These are phyloP conservation scores for Barnettozyma siamensis DNA, from an alignment of 805 yeast genomes.

Conservation along the genomic window DNA sequence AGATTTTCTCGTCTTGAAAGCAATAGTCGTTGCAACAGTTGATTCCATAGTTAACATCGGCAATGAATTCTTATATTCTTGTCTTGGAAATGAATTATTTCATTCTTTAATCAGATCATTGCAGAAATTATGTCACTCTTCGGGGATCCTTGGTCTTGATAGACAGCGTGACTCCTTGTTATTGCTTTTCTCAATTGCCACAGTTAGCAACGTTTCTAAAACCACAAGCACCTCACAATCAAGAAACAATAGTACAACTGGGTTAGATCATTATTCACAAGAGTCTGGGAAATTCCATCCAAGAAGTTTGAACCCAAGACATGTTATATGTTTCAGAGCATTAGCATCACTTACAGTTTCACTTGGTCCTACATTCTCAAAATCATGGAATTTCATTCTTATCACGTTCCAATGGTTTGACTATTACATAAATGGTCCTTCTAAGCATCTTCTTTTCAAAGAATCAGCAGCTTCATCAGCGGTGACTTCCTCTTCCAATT, in stretches of 20 bases:
- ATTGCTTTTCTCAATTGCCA: constrained; percentile 38
- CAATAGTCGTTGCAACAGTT: constrained; percentile 32
- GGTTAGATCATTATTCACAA: constrained; percentile 20
- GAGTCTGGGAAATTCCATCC: constrained; percentile 25
- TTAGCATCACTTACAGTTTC: constrained; percentile 71
- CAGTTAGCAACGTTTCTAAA: constrained; percentile 36
- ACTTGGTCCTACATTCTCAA: constrained; percentile 65
- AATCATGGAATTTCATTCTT: constrained; percentile 60
- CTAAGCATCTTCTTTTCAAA: constrained; percentile 31
- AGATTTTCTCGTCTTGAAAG: constrained; percentile 13
- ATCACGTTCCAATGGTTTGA: constrained; percentile 76
- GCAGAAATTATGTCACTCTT: constrained; percentile 76
- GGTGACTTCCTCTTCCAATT: constrained; percentile 25
- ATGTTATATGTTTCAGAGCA: constrained; percentile 73
- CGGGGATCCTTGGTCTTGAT: constrained; percentile 63
- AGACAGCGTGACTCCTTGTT: constrained; percentile 55
- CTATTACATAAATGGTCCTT: constrained; percentile 60
- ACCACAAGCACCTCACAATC: constrained; percentile 12
- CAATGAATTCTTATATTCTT: constrained; percentile 51
- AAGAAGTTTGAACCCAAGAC: constrained; percentile 55
- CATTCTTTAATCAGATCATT: constrained; percentile 62
- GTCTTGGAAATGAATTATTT: constrained; percentile 67
- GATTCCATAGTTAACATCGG: constrained; percentile 38
- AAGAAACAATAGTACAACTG: constrained; percentile 41
- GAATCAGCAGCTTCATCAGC: constrained; percentile 25